Conservation (phyloP, 1,284 basidiomycete species). For the Ceratobasidium sp. region DNA sequence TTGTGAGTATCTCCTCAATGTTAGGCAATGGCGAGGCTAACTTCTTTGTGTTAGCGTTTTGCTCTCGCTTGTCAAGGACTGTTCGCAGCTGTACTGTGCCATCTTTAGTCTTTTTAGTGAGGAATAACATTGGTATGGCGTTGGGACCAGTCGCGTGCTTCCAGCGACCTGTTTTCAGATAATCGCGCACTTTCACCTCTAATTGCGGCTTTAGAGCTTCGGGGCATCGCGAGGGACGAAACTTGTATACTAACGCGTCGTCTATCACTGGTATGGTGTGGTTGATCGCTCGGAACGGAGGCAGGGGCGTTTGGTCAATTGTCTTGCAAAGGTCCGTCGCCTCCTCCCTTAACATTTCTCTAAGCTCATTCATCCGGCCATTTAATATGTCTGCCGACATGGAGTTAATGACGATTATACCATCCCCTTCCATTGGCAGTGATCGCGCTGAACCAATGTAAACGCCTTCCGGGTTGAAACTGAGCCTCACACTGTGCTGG, state of each 20-base stretch:
- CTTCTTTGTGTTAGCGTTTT: conserved; percentile 58
- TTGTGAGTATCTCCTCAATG: conserved; percentile 56
- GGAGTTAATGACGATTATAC: conserved; percentile 41
- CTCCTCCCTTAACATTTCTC: conserved; percentile 49
- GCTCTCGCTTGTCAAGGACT: conserved; percentile 55
- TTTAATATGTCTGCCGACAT: conserved; percentile 49
- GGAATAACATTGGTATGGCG: conserved; percentile 58
- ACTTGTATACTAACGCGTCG: conserved; percentile 53
- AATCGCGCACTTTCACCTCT: background rate
- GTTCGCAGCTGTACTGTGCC: conserved; percentile 52
- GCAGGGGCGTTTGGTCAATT: conserved; percentile 53
- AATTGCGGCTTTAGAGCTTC: background rate
- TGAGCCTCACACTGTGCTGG: conserved; percentile 51
- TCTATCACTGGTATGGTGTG: conserved; percentile 60
- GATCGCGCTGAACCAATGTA: conserved; percentile 48
- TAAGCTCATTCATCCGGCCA: conserved; percentile 48
- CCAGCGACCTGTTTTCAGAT: conserved; percentile 54
- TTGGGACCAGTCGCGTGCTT: conserved; percentile 52
- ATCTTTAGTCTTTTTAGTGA: conserved; percentile 55
- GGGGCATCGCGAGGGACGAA: conserved; percentile 13
- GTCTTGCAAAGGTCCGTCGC: conserved; percentile 54
- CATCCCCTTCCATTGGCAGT: conserved; percentile 50
- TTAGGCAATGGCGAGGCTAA: conserved; percentile 57
- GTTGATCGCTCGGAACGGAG: conserved; percentile 58
- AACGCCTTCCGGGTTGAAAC: conserved; percentile 51